Evolutionary conservation across 2,329 filamentous ascomycete species (phyloP), one percentile per base, ranked within the genome.

Genomic region (Teratosphaeria nubilosa): DNA sequence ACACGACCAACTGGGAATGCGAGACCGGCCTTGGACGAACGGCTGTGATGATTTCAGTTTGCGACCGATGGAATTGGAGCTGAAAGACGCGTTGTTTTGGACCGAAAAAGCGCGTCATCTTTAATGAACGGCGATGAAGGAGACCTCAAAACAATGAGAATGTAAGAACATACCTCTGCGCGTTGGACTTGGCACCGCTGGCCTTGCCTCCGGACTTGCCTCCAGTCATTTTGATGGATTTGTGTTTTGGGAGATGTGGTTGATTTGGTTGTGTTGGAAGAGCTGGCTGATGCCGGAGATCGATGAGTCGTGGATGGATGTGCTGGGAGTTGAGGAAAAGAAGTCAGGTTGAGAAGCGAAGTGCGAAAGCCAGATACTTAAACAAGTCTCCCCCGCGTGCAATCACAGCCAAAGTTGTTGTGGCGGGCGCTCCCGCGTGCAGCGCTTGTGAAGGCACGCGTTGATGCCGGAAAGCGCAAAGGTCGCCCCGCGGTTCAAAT

Each of bases 201-300:
- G 92, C 91, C 88, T 97, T 97, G 86, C 94, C 94, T 80, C 94
- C 94, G 82, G 92, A 96, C 82, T 99, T 99, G 80, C 94, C 92
- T 85, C 92, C 92, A 90, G 94, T 95, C 94, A 99, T 99, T 88
- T 90, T 96, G 87, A 84, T 75, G 66, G 76, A 72, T 70, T 72
- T 76, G 72, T 68, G 61, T 67, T 68, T 64, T 62, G 64, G 62
- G 62, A 72, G 68, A 64, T 72, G 69, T 68, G 64, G 66, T 64
- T 69, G 69, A 65, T 65, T 63, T 68, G 66, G 69, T 66, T 61
- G 61, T 52, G 61, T 62, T 64, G 64, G 56, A 53, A 66, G 64
- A 59, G 64, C 56, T 63, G 66, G 62, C 64, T 60, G 69, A 68
- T 69, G 66, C 59, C 60, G 61, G 60, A 60, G 65, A 70, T 69